Evolutionary conservation across 345 rosid genomes (phyloP), one percentile per base, ranked within the genome.

Genomic region (Mangifera indica): DNA sequence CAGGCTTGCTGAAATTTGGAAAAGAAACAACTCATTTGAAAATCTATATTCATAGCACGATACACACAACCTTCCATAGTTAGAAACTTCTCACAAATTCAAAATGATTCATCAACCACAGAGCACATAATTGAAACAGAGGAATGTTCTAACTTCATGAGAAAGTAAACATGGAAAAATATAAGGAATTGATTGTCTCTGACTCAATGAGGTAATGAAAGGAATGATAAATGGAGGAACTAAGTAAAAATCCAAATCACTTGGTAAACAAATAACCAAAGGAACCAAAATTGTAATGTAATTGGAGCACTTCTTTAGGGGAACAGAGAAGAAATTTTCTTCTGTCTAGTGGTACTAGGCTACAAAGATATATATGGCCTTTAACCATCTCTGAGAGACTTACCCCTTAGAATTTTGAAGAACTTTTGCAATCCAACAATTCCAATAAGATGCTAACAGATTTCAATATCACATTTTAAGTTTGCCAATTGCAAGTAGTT

Each of bases 1-100:
- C 89, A 46, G 97, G 95, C 82, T 96, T 93, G 88, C 99, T 96
- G 86, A 63, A 80, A 67, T 62, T 59, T 67, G 72, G 62, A 77
- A 55, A 21, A 57, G 63, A 71, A 29, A 15, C 11, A 56, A 37
- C 10, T 74, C 61, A 49, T 55, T 72, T 72, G 49, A 51, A 15
- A 5, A 48, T 45, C 53, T 24, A 0, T 17, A 42, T 24, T 45
- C 52, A 13, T 15, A 55, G 24, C 32, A 53, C 63, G 5, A 8
- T 10, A 60, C 52, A 4, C 2, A 56, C 42, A 37, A 37, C 42
- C 42, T 37, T 21, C 12, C 2, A 21, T 40, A 66, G 25, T 29
- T 66, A 24, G 20, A 58, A 54, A 42, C 44, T 32, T 51, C 70
- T 66, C 46, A 20, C 11, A 17, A 18, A 10, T 3, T 32, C 17